These are phyloP conservation scores for Arachnomyces sp. DNA, from an alignment of 2,329 filamentous ascomycete species.

Conservation along the genomic window DNA sequence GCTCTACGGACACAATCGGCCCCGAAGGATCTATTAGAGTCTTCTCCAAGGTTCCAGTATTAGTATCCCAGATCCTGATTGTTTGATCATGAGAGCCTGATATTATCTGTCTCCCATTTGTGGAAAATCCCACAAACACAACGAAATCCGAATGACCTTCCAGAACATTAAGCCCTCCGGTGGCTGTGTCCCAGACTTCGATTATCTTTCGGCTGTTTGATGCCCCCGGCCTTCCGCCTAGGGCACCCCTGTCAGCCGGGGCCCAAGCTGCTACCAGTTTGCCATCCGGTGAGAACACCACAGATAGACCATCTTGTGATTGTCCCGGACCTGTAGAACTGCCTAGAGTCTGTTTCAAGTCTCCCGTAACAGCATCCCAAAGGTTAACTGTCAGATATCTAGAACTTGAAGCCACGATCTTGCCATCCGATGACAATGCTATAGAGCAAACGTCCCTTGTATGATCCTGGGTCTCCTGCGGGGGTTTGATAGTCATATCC, in stretches of 20 bases:
- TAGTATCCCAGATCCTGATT: constrained; percentile 1
- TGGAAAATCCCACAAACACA: constrained; percentile 18
- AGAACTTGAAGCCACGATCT: constrained; percentile 10
- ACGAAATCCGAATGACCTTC: constrained; percentile 13
- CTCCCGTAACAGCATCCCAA: constrained; percentile 1
- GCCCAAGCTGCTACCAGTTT: constrained; percentile 9
- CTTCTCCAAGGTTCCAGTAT: too few relatives aligned
- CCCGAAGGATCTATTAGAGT: too few relatives aligned
- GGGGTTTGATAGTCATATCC: too few relatives aligned
- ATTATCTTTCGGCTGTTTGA: too few relatives aligned
- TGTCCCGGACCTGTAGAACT: too few relatives aligned
- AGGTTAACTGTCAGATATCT: constrained; percentile 7
- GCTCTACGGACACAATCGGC: too few relatives aligned
- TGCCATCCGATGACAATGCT: constrained; percentile 12
- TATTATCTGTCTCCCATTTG: constrained; percentile 13
- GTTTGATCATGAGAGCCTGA: constrained; percentile 1
- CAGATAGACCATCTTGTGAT: too few relatives aligned
- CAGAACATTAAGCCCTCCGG: not conserved
- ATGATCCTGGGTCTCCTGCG: too few relatives aligned
- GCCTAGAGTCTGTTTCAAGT: not conserved
- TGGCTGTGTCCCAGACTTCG: too few relatives aligned
- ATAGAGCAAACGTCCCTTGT: constrained; percentile 4
- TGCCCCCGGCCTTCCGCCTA: too few relatives aligned
- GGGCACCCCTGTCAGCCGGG: too few relatives aligned
- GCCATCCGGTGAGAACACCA: constrained; percentile 12